Base-by-base conservation (phyloP, 75 land plant species). In the Isoetes taiwanensis region DNA sequence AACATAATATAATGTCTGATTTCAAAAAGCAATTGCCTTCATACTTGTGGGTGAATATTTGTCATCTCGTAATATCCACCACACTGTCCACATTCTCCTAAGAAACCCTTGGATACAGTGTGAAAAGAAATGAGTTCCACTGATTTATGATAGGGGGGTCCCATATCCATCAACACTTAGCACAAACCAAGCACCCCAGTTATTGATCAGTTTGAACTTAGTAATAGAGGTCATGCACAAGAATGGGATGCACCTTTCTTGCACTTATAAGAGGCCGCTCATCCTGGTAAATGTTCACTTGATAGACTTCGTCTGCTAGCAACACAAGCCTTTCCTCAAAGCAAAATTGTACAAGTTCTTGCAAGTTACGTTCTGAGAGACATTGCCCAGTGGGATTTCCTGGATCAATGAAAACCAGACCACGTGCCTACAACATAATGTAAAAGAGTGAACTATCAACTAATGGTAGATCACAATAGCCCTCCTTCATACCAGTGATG, bases 311-410 rank as follows among this genome's bases (percentile, higher is more conserved):
- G 74, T 93, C 98, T 28, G 85, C 98, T 30, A 93, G 72, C 65
- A 93, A 55, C 2, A 74, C 89, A 17, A 93, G 48, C 48, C 73
- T 73, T 57, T 93, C 85, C 43, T 60, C 57, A 52, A 50, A 74
- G 56, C 98, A 93, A 61, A 93, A 84, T 16, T 67, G 55, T 38
- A 93, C 28, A 26, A 93, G 57, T 58, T 81, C 86, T 57, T 62
- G 71, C 3, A 93, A 43, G 64, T 83, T 87, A 8, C 68, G 63
- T 67, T 60, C 72, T 41, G 96, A 79, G 1, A 93, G 76, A 54
- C 95, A 87, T 48, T 93, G 98, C 24, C 98, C 96, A 53, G 98
- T 93, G 2, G 98, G 98, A 61, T 93, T 93, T 28, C 98, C 98
- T 57, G 98, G 98, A 61, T 93, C 87, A 63, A 93, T 88, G 31